Evolutionary conservation across 106 monocot genomes (phyloP).

Genomic region (Dactylorhiza incarnata): DNA sequence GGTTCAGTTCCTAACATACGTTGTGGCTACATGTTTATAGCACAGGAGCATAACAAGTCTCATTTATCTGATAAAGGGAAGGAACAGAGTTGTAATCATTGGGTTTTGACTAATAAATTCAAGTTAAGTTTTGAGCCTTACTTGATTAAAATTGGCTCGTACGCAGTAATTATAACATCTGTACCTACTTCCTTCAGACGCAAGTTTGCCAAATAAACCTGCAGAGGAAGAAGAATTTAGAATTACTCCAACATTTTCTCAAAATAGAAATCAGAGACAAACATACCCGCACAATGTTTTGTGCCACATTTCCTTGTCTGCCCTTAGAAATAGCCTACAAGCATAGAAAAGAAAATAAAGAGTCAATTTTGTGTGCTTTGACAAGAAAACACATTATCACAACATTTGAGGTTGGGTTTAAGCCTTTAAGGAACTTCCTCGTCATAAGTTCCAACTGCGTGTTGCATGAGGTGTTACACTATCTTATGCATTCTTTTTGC

Average conservation of each 20-base stretch:
- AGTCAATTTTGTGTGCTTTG: no score
- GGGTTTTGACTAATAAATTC: not conserved
- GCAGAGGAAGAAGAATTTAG: not conserved
- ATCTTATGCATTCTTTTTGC: no score
- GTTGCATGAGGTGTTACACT: no score
- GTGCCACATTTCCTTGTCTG: constrained; percentile 68
- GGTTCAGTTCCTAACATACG: no score
- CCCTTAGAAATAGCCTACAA: constrained; percentile 67
- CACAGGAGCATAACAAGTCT: no score
- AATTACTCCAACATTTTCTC: not conserved
- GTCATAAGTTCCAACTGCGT: no score
- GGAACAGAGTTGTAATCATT: no score
- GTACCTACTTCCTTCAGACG: constrained; percentile 72
- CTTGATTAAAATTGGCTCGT: constrained; percentile 84
- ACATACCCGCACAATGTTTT: constrained; percentile 66
- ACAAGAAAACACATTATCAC: no score
- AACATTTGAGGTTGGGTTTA: no score
- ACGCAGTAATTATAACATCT: constrained; percentile 74
- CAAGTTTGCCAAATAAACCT: constrained; percentile 85
- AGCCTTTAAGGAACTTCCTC: no score
- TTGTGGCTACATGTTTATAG: no score
- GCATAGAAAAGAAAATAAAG: constrained; percentile 8
- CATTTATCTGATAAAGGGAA: no score
- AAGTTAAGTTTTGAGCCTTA: constrained; percentile 22
- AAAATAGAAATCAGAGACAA: not conserved